A percentile compares a stretch with the other conserved stretches of the same genome.
These are phyloP conservation scores for Dittrichia graveolens DNA, from an alignment of 129 eudicot genomes.

Conservation along the genomic window DNA sequence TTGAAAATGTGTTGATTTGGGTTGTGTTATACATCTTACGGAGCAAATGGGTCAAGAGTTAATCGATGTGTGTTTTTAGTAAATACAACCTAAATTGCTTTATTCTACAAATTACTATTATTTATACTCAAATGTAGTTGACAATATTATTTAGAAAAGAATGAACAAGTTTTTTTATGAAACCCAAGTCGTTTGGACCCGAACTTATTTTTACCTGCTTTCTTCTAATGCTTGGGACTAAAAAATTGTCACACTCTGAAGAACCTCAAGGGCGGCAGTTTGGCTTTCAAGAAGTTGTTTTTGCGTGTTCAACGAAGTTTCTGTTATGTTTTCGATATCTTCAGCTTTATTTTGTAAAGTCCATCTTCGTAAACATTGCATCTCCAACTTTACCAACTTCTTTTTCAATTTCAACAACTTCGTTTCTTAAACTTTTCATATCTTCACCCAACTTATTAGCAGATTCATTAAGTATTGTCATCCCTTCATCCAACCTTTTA, in stretches of 20 bases:
- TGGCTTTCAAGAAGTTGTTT: slow-evolving; percentile 71
- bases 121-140: neutral
- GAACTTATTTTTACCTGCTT: slow-evolving; percentile 54
- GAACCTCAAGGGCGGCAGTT: slow-evolving; percentile 53
- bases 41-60: no score
- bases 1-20: no score
- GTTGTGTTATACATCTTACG: no score
- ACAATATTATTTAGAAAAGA: no score
- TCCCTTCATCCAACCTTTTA: slow-evolving; percentile 56
- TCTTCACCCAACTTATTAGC: slow-evolving; percentile 51
- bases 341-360: slow-evolving; percentile 63
- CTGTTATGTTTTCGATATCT: slow-evolving; percentile 62
- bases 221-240: slow-evolving; percentile 75
- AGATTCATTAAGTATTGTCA: slow-evolving; percentile 54
- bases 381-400: slow-evolving; percentile 62
- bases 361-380: slow-evolving; percentile 58
- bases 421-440: slow-evolving; percentile 44
- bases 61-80: no score
- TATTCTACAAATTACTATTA: neutral
- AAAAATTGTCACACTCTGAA: slow-evolving; percentile 53
- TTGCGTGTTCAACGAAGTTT: slow-evolving; percentile 56
- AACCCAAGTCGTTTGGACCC: neutral
- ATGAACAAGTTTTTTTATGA: no score
- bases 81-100: no score
- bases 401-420: slow-evolving; percentile 65